Percentiles rank a stretch among this genome's conserved stretches.
These are phyloP conservation scores for Nannochloris sp. DNA, from an alignment of 139 green algal genomes.

Conservation along the genomic window DNA sequence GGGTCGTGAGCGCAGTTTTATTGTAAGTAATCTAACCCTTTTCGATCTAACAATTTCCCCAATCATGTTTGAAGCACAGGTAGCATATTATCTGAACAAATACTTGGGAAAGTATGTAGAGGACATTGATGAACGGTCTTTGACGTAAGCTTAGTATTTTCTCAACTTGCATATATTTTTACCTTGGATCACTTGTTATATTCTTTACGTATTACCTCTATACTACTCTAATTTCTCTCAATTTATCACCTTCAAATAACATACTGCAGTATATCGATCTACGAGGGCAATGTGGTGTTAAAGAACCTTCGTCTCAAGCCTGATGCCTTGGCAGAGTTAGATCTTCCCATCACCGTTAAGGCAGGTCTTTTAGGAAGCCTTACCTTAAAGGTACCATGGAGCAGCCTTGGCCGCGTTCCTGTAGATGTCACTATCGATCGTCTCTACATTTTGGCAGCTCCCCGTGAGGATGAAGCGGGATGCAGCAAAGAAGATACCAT, in stretches of 20 bases:
- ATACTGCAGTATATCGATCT: slow-evolving; percentile 65
- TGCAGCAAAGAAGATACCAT: not conserved
- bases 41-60: no score
- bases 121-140: slow-evolving; percentile 65
- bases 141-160: slow-evolving; percentile 25
- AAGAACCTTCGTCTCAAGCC: slow-evolving; percentile 82
- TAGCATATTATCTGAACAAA: slow-evolving; percentile 73
- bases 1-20: no score
- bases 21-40: no score
- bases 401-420: slow-evolving; percentile 70
- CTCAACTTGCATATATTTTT: not conserved
- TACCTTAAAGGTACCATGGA: slow-evolving; percentile 92
- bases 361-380: slow-evolving; percentile 82
- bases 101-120: slow-evolving; percentile 82
- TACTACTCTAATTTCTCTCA: not conserved
- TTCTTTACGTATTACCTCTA: not conserved
- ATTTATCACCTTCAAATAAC: not conserved
- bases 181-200: not conserved
- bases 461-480: slow-evolving; percentile 19
- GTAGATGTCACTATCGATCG: slow-evolving; percentile 89
- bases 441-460: slow-evolving; percentile 82
- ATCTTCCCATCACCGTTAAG: slow-evolving; percentile 85
- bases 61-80: slow-evolving; percentile 73
- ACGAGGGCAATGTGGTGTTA: slow-evolving; percentile 84
- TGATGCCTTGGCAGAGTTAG: slow-evolving; percentile 79